A percentile compares a stretch with the other conserved stretches of the same genome.
Conservation (phyloP, 176 grass and related monocot genomes). For the Raddia distichophylla region DNA sequence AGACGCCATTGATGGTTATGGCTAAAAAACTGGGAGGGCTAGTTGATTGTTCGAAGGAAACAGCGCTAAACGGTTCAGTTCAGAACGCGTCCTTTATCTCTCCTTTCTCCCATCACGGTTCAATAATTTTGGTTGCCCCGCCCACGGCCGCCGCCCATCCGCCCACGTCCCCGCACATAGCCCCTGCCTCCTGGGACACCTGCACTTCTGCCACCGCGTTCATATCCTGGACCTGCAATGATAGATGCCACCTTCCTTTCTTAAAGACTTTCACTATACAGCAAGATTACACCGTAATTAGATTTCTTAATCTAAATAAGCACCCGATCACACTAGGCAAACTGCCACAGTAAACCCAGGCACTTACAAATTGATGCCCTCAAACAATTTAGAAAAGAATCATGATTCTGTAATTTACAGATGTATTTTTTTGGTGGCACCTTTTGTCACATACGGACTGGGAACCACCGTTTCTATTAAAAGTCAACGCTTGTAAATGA, state of each 20-base stretch:
- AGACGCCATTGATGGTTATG: slow-evolving; percentile 49
- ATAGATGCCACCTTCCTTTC: slow-evolving; percentile 22
- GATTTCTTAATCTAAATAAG: background rate
- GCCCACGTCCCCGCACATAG: slow-evolving; percentile 67
- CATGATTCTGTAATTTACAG: background rate
- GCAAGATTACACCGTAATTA: background rate
- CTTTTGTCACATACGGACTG: background rate
- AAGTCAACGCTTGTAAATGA: slow-evolving; percentile 10
- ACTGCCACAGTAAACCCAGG: background rate
- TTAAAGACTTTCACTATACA: background rate
- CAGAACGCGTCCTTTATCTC: slow-evolving; percentile 21
- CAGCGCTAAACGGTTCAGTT: slow-evolving; percentile 30
- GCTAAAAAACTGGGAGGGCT: slow-evolving; percentile 40
- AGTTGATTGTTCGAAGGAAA: slow-evolving; percentile 27
- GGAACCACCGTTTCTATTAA: background rate
- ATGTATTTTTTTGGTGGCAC: background rate
- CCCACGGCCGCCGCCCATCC: slow-evolving; percentile 65
- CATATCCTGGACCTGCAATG: slow-evolving; percentile 65
- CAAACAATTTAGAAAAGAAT: background rate
- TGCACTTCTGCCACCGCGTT: slow-evolving; percentile 57
- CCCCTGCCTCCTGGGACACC: slow-evolving; percentile 65
- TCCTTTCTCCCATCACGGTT: background rate
- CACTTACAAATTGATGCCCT: background rate
- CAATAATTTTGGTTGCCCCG: slow-evolving; percentile 66
- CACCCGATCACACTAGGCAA: background rate